Conservation (phyloP, 2,329 filamentous ascomycete genomes). For the Curvularia spicifera region DNA sequence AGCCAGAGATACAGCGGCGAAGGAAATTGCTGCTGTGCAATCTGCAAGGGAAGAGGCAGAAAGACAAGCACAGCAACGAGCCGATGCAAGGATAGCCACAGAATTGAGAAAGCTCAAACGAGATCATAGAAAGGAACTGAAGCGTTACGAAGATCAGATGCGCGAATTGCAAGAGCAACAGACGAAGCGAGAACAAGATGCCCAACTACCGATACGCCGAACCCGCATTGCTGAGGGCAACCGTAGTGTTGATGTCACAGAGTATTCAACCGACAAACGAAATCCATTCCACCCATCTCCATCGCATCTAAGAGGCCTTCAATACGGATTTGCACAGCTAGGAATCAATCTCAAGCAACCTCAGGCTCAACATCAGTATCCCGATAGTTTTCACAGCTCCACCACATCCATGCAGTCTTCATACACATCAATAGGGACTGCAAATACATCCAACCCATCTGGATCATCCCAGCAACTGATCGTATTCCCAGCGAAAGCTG, state of each 20-base stretch:
- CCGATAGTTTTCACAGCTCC: conserved; percentile 5
- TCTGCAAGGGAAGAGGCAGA: conserved; percentile 2
- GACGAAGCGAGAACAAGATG: not conserved
- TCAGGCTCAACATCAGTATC: not conserved
- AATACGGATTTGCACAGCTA: not conserved
- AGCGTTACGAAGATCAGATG: conserved; percentile 6
- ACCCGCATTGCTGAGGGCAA: conserved; percentile 23
- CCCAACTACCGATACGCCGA: conserved; percentile 11
- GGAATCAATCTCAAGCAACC: not conserved
- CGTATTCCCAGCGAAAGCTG: conserved; percentile 1
- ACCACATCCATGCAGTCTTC: conserved; percentile 4
- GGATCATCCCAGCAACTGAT: conserved; percentile 4
- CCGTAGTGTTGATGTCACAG: conserved; percentile 28
- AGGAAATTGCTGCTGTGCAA: conserved; percentile 1
- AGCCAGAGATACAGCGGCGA: not conserved
- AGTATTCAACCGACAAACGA: conserved; percentile 18
- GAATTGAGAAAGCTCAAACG: not conserved
- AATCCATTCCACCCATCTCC: not conserved
- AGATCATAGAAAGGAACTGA: not conserved
- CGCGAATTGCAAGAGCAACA: not conserved
- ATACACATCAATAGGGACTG: not conserved
- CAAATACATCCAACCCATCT: not conserved
- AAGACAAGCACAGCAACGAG: not conserved
- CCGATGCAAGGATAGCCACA: not conserved
- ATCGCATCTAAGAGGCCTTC: not conserved